Conservation (phyloP, 1,139 yeast species). For the Hemisphaericaspora lyxosophila region DNA sequence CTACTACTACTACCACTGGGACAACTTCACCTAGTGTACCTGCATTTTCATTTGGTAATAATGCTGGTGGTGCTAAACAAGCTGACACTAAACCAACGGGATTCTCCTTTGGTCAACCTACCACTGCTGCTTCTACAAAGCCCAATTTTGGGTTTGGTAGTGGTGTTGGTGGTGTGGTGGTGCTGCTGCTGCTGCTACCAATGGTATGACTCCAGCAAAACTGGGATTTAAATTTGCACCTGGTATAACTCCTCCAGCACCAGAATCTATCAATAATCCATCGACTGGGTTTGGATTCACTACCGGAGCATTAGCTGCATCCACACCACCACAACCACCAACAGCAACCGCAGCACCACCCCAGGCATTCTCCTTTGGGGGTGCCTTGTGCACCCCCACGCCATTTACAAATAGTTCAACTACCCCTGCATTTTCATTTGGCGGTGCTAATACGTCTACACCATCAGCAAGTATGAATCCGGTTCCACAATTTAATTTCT, state of each 20-base stretch:
- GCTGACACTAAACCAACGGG: conserved; percentile 8
- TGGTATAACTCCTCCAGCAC: conserved; percentile 12
- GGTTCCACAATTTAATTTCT: conserved; percentile 17
- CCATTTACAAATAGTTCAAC: conserved; percentile 3
- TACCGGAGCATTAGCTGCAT: not conserved
- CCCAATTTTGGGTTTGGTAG: not conserved
- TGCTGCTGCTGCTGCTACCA: not conserved
- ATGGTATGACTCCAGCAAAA: conserved; percentile 6
- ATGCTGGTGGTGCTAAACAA: not conserved
- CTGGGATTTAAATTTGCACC: conserved; percentile 15
- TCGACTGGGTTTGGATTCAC: conserved; percentile 12
- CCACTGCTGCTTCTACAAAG: not conserved
- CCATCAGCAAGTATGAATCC: too few species aligned
- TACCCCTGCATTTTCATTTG: too few species aligned
- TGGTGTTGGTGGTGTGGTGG: too few species aligned
- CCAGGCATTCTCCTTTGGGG: too few species aligned
- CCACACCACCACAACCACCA: not conserved
- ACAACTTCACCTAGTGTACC: not conserved
- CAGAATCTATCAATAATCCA: conserved; percentile 6
- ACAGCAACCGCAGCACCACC: conserved; percentile 2
- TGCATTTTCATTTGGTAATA: conserved; percentile 4
- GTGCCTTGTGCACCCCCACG: too few species aligned
- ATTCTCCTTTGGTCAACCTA: conserved; percentile 17
- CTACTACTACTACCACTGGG: conserved; percentile 2
- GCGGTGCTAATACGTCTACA: too few species aligned